Percentiles rank a stretch among this genome's conserved stretches.
Evolutionary conservation across 2,329 filamentous ascomycete genomes (phyloP).

Genomic region (Penicillium sp.): DNA sequence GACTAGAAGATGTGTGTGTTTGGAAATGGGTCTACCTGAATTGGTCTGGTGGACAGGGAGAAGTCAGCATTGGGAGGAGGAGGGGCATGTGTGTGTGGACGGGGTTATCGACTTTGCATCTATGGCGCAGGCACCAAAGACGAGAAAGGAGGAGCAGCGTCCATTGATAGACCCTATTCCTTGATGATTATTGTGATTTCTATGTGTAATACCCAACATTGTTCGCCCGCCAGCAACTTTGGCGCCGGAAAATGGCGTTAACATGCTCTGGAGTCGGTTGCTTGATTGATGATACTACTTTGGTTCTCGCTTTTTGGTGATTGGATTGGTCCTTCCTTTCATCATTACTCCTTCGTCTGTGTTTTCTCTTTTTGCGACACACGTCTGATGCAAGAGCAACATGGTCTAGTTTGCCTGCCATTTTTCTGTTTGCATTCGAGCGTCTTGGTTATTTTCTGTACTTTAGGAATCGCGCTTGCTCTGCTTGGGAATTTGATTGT

Average conservation of each 20-base stretch:
- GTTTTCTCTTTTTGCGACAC: neutral
- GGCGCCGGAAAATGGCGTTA: constrained; percentile 29
- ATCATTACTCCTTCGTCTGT: neutral
- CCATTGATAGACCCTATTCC: constrained; percentile 11
- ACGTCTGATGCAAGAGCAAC: neutral
- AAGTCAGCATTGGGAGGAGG: neutral
- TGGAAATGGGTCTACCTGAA: neutral
- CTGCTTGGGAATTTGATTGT: neutral
- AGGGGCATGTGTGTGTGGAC: neutral
- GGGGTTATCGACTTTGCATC: constrained; percentile 5
- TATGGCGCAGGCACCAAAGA: constrained; percentile 1
- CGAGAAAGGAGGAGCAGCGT: neutral
- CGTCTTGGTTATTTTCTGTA: neutral
- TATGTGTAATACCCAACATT: constrained; percentile 33
- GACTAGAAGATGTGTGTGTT: constrained; percentile 19
- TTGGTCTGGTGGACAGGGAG: neutral
- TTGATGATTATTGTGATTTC: constrained; percentile 25
- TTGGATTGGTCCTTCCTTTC: constrained; percentile 5
- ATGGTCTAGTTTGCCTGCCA: neutral
- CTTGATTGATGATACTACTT: constrained; percentile 13
- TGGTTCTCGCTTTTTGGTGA: neutral
- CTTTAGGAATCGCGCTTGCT: neutral
- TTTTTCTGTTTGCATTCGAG: neutral
- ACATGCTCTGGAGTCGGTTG: constrained; percentile 20
- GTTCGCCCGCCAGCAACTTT: constrained; percentile 18